Evolutionary conservation across 2,329 filamentous ascomycete species (phyloP).

Genomic region (Colletotrichum orbiculare): DNA sequence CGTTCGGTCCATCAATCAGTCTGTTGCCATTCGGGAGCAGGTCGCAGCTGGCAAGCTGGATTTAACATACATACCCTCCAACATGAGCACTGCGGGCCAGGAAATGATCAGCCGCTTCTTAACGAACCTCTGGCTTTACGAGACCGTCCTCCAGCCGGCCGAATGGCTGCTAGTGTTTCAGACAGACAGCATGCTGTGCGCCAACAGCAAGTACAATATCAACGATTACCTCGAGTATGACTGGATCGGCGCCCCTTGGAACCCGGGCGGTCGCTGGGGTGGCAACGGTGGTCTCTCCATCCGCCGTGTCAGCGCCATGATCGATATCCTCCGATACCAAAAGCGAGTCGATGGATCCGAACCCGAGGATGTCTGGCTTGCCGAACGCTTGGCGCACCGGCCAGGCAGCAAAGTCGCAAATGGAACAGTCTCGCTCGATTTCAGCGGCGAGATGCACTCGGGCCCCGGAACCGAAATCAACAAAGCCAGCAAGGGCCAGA

Average conservation of each 20-base stretch:
- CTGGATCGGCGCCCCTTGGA: conserved; percentile 66
- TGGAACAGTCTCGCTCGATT: conserved; percentile 58
- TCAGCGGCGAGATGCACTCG: conserved; percentile 61
- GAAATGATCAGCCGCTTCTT: conserved; percentile 65
- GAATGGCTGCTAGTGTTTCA: conserved; percentile 67
- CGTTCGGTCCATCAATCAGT: conserved; percentile 56
- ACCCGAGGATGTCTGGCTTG: conserved; percentile 68
- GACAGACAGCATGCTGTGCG: conserved; percentile 66
- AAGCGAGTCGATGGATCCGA: conserved; percentile 54
- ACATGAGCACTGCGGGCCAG: conserved; percentile 61
- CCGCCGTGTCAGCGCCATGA: conserved; percentile 62
- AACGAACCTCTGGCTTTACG: conserved; percentile 64
- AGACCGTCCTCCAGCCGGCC: conserved; percentile 58
- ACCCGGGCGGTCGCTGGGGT: conserved; percentile 53
- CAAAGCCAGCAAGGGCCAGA: conserved; percentile 36
- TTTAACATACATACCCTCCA: conserved; percentile 61
- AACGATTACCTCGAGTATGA: conserved; percentile 64
- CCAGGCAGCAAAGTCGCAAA: conserved; percentile 63
- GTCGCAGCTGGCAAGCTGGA: conserved; percentile 59
- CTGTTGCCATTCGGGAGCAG: conserved; percentile 57
- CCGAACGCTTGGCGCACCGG: conserved; percentile 61
- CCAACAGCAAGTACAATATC: conserved; percentile 58
- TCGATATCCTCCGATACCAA: conserved; percentile 62
- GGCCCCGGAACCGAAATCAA: conserved; percentile 44
- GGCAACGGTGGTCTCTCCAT: conserved; percentile 65